Evolutionary conservation across 176 grass and related monocot genomes (phyloP), one percentile per base, ranked within the genome.

Genomic region (Thinopyrum elongatum): DNA sequence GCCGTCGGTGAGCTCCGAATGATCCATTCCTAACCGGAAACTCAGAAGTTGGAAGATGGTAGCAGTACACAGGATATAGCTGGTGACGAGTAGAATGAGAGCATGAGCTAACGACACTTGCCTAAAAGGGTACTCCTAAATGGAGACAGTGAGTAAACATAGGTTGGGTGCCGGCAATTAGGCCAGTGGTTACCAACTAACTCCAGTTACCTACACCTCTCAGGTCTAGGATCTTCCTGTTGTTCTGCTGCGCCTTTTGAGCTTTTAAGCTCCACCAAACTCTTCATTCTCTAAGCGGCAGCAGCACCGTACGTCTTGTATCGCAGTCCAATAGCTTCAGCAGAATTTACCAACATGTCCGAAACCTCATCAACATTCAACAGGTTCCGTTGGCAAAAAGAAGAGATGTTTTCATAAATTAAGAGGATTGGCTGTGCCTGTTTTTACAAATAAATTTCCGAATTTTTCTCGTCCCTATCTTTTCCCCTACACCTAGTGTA

Each of bases 141-240:
- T 36, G 44, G 11, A 35, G 27, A 2, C 42, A 10, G 65, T 57
- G 19, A 58, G 55, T 51, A 36, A 28, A 53, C 53, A 2, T 84
- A 80, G 58, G 77, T 60, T 59, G 29, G 87, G 44, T 85, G 34
- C 13, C 21, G 59, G 33, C 82, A 57, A 19, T 65, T 59, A 85
- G 87, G 21, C 44, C 42, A 46, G 87, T 70, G 82, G 87, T 80
- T 89, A 67, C 44, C 57, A 89, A 81, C 68, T 28, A 64, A 36
- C 72, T 8, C 1, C 72, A 76, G 36, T 26, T 16, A 71, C 35
- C 69, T 25, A 27, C 35, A 41, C 59, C 79, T n/a, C 22, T n/a
- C 22, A 58, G 42, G 33, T 68, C 39, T 46, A 16, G 38, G 38
- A 44, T 17, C 27, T 30, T 74, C 41, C 8, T 10, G n/a, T 73